Percentiles rank a stretch among this genome's conserved stretches.
These are phyloP conservation scores for Conidiobolus incongruus DNA, from an alignment of 371 early-diverging fungal genomes.

Conservation along the genomic window DNA sequence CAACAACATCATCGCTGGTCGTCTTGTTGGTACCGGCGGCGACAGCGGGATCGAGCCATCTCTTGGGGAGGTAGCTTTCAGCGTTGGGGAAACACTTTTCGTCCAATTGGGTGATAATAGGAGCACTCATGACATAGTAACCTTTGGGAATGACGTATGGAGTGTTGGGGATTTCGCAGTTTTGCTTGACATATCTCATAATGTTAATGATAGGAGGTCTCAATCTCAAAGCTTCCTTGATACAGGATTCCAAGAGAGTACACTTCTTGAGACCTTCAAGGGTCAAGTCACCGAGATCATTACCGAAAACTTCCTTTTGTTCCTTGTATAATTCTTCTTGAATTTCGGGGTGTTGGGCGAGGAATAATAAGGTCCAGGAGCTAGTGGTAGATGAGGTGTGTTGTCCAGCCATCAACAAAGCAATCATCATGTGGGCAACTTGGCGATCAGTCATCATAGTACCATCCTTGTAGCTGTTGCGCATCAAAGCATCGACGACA, in stretches of 20 bases:
- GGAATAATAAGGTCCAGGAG: slow-evolving; percentile 73
- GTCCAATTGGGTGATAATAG: slow-evolving; percentile 66
- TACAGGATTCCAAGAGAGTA: slow-evolving; percentile 47
- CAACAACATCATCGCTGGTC: background rate
- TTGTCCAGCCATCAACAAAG: slow-evolving; percentile 87
- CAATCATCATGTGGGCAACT: slow-evolving; percentile 87
- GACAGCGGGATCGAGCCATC: too few relatives aligned
- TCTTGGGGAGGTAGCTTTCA: slow-evolving; percentile 45
- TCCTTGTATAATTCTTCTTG: slow-evolving; percentile 30
- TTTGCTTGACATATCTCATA: slow-evolving; percentile 71
- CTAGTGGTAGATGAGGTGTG: slow-evolving; percentile 86
- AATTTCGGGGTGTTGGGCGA: slow-evolving; percentile 43
- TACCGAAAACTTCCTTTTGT: slow-evolving; percentile 31
- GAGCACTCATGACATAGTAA: slow-evolving; percentile 64
- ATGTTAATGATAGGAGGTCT: slow-evolving; percentile 83
- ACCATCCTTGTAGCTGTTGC: slow-evolving; percentile 73
- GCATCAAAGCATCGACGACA: slow-evolving; percentile 66
- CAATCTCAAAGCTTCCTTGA: slow-evolving; percentile 81
- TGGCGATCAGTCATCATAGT: slow-evolving; percentile 47
- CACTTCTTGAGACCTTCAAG: slow-evolving; percentile 62
- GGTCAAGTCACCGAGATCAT: slow-evolving; percentile 24
- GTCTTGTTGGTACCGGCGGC: too few relatives aligned
- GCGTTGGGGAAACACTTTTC: slow-evolving; percentile 55
- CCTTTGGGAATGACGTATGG: slow-evolving; percentile 75
- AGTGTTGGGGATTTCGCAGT: slow-evolving; percentile 33